These are phyloP conservation scores for Sapria himalayana DNA, from an alignment of 345 rosid species.

Conservation along the genomic window DNA sequence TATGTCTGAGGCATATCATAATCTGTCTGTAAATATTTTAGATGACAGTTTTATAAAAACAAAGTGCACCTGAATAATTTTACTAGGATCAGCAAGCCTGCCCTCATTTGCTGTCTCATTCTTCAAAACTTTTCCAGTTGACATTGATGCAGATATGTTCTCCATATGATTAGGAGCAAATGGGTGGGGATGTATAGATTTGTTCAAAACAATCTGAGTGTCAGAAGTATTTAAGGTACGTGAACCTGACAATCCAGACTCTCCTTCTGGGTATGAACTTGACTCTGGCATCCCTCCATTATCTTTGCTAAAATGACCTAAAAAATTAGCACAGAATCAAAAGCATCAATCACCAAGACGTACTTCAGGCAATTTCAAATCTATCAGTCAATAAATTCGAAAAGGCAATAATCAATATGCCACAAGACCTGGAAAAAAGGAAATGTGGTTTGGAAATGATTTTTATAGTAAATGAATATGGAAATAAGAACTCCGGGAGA, in stretches of 20 bases:
- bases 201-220: conserved; percentile 9
- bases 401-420: too few species aligned
- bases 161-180: conserved; percentile 17
- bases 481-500: too few species aligned
- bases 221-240: conserved; percentile 15
- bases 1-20: too few species aligned
- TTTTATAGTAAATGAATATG: too few species aligned
- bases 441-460: too few species aligned
- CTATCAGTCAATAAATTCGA: too few species aligned
- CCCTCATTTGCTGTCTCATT: conserved; percentile 28
- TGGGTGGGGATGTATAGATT: conserved; percentile 12
- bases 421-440: too few species aligned
- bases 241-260: conserved; percentile 17
- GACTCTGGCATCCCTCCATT: conserved; percentile 29
- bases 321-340: conserved; percentile 8
- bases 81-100: conserved; percentile 20
- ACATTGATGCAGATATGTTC: conserved; percentile 13
- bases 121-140: conserved; percentile 23
- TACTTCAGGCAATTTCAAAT: too few species aligned
- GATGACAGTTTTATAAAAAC: too few species aligned
- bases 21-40: too few species aligned
- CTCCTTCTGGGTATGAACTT: conserved; percentile 17
- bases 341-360: too few species aligned
- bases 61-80: conserved; percentile 29
- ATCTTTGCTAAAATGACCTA: conserved; percentile 34